These are phyloP conservation scores for Quercus cerris DNA, from an alignment of 306 rosid species.

Conservation along the genomic window DNA sequence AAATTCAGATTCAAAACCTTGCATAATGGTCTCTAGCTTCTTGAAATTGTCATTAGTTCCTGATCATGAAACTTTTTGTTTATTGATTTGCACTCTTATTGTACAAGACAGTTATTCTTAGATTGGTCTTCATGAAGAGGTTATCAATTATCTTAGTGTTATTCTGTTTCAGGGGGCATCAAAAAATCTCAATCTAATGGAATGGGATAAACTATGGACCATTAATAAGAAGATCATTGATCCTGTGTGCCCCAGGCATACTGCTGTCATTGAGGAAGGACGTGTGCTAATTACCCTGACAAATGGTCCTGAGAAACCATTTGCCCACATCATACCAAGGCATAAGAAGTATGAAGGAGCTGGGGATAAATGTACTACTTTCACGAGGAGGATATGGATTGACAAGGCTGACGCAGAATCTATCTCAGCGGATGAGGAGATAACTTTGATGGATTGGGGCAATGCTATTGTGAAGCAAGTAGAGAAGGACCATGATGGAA, in stretches of 20 bases:
- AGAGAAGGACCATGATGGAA: constrained; percentile 68
- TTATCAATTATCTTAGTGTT: constrained; percentile 19
- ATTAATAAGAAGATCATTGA: constrained; percentile 91
- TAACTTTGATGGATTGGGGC: constrained; percentile 97
- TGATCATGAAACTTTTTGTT: not conserved
- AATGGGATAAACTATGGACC: constrained; percentile 98
- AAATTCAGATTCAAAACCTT: constrained; percentile 3
- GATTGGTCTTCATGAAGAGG: constrained; percentile 6
- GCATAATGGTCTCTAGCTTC: not conserved
- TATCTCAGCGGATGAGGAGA: constrained; percentile 68
- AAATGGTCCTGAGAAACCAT: constrained; percentile 86
- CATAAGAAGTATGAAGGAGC: constrained; percentile 91
- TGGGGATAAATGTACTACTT: constrained; percentile 79
- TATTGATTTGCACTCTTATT: not conserved
- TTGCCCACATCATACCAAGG: constrained; percentile 70
- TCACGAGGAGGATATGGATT: constrained; percentile 62
- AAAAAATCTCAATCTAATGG: constrained; percentile 95
- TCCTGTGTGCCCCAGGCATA: constrained; percentile 93
- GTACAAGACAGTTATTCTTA: constrained; percentile 3
- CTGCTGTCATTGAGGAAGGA: constrained; percentile 67
- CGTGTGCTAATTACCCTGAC: constrained; percentile 64
- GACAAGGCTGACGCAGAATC: constrained; percentile 71
- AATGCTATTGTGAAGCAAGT: constrained; percentile 75
- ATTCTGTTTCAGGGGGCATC: constrained; percentile 72
- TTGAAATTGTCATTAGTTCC: not conserved